A percentile compares a stretch with the other conserved stretches of the same genome.
Evolutionary conservation across 2,329 filamentous ascomycete genomes (phyloP).

Genomic region (Fusarium nygamai): DNA sequence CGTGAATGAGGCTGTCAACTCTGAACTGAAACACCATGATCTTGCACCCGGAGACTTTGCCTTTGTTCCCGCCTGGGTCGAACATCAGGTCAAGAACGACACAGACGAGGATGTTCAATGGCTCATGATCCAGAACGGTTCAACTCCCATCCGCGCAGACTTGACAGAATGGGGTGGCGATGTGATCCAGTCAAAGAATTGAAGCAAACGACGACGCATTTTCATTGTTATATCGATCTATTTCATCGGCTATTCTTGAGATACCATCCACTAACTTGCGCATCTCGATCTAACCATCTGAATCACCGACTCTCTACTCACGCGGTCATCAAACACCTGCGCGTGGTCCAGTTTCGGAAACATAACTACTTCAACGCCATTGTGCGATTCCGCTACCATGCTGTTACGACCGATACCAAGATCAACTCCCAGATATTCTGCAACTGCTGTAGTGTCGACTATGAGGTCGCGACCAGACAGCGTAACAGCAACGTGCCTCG

Average conservation of each 20-base stretch:
- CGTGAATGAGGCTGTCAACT: conserved; percentile 63
- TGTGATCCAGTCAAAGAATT: conserved; percentile 45
- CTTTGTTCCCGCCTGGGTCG: conserved; percentile 74
- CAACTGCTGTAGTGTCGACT: conserved; percentile 68
- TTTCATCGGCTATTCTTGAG: not conserved
- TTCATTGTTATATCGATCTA: not conserved
- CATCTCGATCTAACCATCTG: conserved; percentile 44
- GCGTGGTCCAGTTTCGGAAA: conserved; percentile 71
- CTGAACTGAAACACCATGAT: conserved; percentile 62
- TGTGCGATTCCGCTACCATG: conserved; percentile 20
- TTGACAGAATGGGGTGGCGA: conserved; percentile 69
- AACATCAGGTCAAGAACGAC: conserved; percentile 77
- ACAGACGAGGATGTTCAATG: conserved; percentile 69
- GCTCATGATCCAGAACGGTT: conserved; percentile 72
- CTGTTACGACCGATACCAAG: conserved; percentile 5
- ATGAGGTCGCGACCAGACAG: conserved; percentile 72
- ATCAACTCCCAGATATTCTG: conserved; percentile 60
- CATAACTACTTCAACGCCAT: conserved; percentile 65
- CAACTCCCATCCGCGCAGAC: conserved; percentile 69
- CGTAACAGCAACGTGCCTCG: conserved; percentile 62
- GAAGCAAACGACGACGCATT: not conserved
- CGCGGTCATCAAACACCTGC: conserved; percentile 63
- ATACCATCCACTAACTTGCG: conserved; percentile 15
- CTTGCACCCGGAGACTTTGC: conserved; percentile 74
- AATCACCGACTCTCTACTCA: conserved; percentile 44